Evolutionary conservation across 2,329 filamentous ascomycete genomes (phyloP).

Genomic region (Pyrenochaeta sp.): DNA sequence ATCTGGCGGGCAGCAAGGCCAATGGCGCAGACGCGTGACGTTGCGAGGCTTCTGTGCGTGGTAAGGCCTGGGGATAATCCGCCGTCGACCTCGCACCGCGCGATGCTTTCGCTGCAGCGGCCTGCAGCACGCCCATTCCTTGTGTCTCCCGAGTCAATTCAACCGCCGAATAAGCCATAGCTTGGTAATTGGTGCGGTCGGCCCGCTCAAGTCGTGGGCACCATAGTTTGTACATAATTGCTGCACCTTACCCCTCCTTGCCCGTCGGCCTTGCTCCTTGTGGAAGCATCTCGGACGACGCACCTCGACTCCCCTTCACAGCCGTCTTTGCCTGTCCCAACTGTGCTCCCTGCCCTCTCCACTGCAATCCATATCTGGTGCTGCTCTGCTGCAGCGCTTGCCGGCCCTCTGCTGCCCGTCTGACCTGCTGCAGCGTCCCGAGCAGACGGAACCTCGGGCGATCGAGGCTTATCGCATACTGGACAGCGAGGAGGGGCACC

Average conservation of each 20-base stretch:
- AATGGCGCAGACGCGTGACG: slow-evolving; percentile 43
- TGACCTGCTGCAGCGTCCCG: slow-evolving; percentile 21
- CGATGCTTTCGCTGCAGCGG: slow-evolving; percentile 19
- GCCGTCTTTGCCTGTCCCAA: no score
- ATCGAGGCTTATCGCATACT: slow-evolving; percentile 44
- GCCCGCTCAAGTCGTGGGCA: no score
- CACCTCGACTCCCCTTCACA: not conserved
- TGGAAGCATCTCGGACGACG: slow-evolving; percentile 13
- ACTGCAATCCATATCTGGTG: not conserved
- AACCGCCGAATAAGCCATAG: slow-evolving; percentile 31
- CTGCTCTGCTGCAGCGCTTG: slow-evolving; percentile 1
- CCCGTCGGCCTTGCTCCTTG: slow-evolving; percentile 10
- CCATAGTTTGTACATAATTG: slow-evolving; percentile 39
- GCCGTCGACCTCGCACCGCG: slow-evolving; percentile 17
- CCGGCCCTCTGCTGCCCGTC: slow-evolving; percentile 10
- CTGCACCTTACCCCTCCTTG: slow-evolving; percentile 45
- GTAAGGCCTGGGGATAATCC: slow-evolving; percentile 38
- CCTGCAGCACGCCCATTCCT: slow-evolving; percentile 15
- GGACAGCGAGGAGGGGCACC: slow-evolving; percentile 32
- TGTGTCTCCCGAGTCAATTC: slow-evolving; percentile 27
- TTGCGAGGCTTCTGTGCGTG: slow-evolving; percentile 26
- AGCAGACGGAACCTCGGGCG: slow-evolving; percentile 39
- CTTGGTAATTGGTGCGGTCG: slow-evolving; percentile 33
- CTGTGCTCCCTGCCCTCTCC: no score
- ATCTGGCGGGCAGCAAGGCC: slow-evolving; percentile 23